phyloP scores from a whole-genome alignment of 1,139 yeast species.

The Pichia sp. region DNA sequence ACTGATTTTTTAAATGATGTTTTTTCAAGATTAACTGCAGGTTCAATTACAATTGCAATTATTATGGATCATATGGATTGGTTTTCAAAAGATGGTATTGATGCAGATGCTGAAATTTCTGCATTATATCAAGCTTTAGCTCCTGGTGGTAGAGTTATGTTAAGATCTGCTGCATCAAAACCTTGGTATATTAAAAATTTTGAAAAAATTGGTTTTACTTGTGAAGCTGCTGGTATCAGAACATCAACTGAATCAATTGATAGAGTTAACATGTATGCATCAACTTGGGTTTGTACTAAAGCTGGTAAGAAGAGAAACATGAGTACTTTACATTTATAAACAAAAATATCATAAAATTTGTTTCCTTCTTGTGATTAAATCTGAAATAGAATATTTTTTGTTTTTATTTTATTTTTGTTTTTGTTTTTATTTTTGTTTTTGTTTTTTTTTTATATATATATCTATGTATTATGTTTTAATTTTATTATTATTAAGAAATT shows the following conservation, averaged over 20 bases:
- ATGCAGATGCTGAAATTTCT: conserved; percentile 59
- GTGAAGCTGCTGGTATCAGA: conserved; percentile 66
- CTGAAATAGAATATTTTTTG: too few relatives aligned
- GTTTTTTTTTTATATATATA: too few relatives aligned
- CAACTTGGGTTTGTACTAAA: conserved; percentile 79
- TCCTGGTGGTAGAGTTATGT: conserved; percentile 65
- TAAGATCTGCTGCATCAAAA: conserved; percentile 64
- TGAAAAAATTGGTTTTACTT: conserved; percentile 58
- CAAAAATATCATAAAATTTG: too few relatives aligned
- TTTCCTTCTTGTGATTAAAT: too few relatives aligned
- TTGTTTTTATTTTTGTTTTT: too few relatives aligned
- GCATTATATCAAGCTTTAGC: conserved; percentile 60
- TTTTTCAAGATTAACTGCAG: conserved; percentile 53
- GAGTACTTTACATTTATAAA: conserved; percentile 25
- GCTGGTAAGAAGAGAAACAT: conserved; percentile 23
- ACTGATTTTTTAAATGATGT: conserved; percentile 77
- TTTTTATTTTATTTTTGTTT: too few relatives aligned
- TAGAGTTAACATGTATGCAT: conserved; percentile 80
- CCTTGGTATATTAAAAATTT: conserved; percentile 77
- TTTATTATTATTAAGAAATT: too few relatives aligned
- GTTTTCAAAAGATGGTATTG: conserved; percentile 63
- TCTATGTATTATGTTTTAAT: too few relatives aligned
- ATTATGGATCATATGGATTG: conserved; percentile 94
- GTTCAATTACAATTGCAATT: conserved; percentile 66
- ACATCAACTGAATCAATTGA: conserved; percentile 59